Conservation (phyloP, 2,329 filamentous ascomycete species). For the Verticillium albo-atrum region DNA sequence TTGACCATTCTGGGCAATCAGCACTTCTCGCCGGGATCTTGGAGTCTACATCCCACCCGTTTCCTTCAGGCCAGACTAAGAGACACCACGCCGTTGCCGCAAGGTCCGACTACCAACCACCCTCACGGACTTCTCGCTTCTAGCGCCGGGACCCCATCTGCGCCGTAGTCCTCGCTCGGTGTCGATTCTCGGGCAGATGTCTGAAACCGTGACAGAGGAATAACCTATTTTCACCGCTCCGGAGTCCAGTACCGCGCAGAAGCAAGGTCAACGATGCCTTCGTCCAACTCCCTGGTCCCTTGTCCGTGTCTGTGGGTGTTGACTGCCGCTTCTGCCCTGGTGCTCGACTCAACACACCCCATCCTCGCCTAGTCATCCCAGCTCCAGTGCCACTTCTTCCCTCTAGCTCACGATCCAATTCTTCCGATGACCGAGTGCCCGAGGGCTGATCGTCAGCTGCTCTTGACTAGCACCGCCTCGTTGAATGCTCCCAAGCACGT, state of each 20-base stretch:
- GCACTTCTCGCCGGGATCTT: slow-evolving; percentile 7
- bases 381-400: neutral
- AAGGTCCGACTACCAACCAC: neutral
- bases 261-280: neutral
- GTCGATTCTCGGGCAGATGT: slow-evolving; percentile 4
- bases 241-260: neutral
- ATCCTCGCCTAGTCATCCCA: neutral
- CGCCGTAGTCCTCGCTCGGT: slow-evolving; percentile 3
- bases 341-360: neutral
- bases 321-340: neutral
- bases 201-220: slow-evolving; percentile 15
- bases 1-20: slow-evolving; percentile 6
- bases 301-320: neutral
- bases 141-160: neutral
- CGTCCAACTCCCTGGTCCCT: neutral
- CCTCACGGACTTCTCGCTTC: neutral
- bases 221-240: slow-evolving; percentile 7
- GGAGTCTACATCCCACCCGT: neutral
- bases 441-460: neutral
- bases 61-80: neutral
- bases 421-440: neutral
- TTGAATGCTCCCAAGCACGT: neutral
- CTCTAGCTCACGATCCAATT: neutral
- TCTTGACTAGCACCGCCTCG: neutral
- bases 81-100: slow-evolving; percentile 7